Conservation (phyloP, 31 red algal species). For the Odonthalia washingtoniensis region DNA sequence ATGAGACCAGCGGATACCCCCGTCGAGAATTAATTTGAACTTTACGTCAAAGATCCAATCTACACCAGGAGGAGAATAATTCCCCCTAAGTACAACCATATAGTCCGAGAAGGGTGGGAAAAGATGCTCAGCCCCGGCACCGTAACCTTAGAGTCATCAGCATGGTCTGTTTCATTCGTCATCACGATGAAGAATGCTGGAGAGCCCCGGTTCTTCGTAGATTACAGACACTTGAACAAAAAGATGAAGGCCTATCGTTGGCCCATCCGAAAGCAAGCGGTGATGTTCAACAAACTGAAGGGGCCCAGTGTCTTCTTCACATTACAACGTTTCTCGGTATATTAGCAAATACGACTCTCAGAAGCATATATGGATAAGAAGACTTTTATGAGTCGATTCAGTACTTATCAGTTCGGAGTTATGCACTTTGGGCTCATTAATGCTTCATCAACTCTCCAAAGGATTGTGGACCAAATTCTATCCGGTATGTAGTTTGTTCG, state of each 20-base stretch:
- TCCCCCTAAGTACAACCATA: not conserved
- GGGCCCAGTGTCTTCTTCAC: not conserved
- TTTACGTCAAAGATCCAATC: not conserved
- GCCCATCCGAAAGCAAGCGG: not conserved
- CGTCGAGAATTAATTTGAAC: not conserved
- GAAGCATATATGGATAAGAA: constrained; percentile 13
- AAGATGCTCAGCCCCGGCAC: not conserved
- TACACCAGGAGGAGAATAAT: not conserved
- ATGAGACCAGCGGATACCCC: not conserved
- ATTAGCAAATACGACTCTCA: constrained; percentile 6
- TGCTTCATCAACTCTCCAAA: constrained; percentile 40
- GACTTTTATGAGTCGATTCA: constrained; percentile 16
- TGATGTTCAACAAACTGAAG: not conserved
- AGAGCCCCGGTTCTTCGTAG: not conserved
- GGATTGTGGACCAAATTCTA: not conserved
- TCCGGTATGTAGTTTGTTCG: not conserved
- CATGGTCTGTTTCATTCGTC: not conserved
- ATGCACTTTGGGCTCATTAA: constrained; percentile 48
- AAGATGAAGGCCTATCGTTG: not conserved
- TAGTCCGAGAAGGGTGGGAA: not conserved
- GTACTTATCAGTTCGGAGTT: constrained; percentile 26
- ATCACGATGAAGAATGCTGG: not conserved
- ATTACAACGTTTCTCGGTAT: not conserved
- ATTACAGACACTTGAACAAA: not conserved
- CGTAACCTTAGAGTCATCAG: not conserved